Percentiles rank a stretch among this genome's conserved stretches.
Conservation (phyloP, 2,329 filamentous ascomycete genomes). For the Colletotrichum sp. region DNA sequence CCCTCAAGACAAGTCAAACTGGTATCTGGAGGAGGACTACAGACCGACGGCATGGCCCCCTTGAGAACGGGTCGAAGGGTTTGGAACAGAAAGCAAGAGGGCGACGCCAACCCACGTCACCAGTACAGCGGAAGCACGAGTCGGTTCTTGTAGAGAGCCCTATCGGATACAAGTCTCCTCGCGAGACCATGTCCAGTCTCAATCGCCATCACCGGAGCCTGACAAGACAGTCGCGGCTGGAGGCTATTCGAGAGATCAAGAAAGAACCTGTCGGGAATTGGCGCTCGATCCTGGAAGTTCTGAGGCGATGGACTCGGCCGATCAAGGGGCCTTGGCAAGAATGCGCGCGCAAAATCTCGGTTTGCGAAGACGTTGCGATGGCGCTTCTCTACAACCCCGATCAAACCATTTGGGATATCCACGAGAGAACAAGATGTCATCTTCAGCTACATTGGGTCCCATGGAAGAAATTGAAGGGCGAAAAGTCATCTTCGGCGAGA, state of each 20-base stretch:
- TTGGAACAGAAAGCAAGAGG: not conserved
- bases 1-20: not conserved
- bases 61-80: not conserved
- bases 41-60: not conserved
- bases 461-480: not conserved
- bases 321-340: constrained; percentile 17
- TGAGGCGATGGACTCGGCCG: constrained; percentile 41
- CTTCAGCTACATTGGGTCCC: constrained; percentile 21
- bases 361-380: constrained; percentile 21
- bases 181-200: constrained; percentile 20
- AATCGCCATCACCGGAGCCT: constrained; percentile 27
- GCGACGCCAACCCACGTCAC: not conserved
- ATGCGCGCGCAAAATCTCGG: constrained; percentile 27
- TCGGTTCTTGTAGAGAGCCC: constrained; percentile 33
- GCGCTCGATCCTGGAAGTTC: constrained; percentile 40
- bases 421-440: constrained; percentile 27
- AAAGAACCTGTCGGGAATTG: constrained; percentile 38
- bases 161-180: constrained; percentile 20
- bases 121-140: not conserved
- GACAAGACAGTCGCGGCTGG: constrained; percentile 40
- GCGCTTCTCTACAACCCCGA: constrained; percentile 23
- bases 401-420: constrained; percentile 31
- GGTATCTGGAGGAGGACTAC: not conserved
- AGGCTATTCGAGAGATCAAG: constrained; percentile 35
- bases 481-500: not conserved